Base-by-base conservation (phyloP, 257 asterid genomes). In the Ilex asprella region DNA sequence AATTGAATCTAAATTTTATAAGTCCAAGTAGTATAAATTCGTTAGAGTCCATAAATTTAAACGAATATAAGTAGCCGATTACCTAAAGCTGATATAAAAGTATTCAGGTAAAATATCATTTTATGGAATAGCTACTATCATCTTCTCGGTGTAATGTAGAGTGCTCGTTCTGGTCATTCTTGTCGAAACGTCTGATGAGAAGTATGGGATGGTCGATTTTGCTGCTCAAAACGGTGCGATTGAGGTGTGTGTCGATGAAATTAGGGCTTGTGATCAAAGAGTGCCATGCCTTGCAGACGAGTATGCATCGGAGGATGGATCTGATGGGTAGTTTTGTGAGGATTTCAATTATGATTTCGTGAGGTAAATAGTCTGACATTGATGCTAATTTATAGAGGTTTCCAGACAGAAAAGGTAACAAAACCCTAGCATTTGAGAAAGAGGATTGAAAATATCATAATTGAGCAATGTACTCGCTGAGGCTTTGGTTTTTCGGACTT, bases 201-300 rank as follows among this genome's bases (percentile, higher is more conserved):
- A 81, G 71, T n/a, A 41, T 43, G 31, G 77, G 75, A 1, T 53
- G 2, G 2, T 8, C 29, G 10, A 46, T 58, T 30, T 21, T 27
- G 30, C 27, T 21, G 27, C 27, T 21, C 27, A 21, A 21, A 21
- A 31, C 56, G 50, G 73, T 3, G 27, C 67, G 74, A 27, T 68
- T 60, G 16, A 71, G 58, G 69, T 81, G 87, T 52, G 81, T 66
- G 51, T 78, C 64, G 65, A 76, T 71, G 57, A 81, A 81, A 15
- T 51, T 56, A 13, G 81, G 61, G 56, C 60, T 64, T 52, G 67
- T 76, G 74, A 82, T 79, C 9, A 79, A 71, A 47, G 67, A 47
- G 63, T 74, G 56, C 88, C 88, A 82, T 67, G 81, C 73, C 71
- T 70, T 79, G 75, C 66, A 79, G 61, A 82, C 84, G 73, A 63